phyloP scores from a whole-genome alignment of 2,329 filamentous ascomycete genomes.

The Phoma sp. region DNA sequence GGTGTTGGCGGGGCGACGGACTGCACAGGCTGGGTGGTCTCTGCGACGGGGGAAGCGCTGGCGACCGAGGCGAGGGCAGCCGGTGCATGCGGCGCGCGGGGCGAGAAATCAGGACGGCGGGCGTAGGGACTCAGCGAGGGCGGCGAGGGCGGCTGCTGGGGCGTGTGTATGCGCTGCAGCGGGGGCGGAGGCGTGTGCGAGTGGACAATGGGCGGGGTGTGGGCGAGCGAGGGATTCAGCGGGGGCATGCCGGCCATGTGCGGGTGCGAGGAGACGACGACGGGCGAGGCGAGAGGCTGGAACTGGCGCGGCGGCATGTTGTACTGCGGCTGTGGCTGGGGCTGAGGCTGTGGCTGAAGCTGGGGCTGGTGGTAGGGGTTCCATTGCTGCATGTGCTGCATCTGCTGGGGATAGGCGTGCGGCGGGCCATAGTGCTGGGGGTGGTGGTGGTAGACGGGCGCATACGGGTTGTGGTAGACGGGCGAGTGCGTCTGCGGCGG shows the following conservation, averaged over 20 bases:
- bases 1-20: conserved; percentile 20
- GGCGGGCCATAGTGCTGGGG: conserved; percentile 50
- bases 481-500: conserved; percentile 48
- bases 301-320: conserved; percentile 48
- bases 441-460: conserved; percentile 30
- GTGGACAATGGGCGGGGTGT: conserved; percentile 48
- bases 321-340: conserved; percentile 47
- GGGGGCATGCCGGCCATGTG: conserved; percentile 57
- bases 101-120: too few relatives aligned
- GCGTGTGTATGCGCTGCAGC: conserved; percentile 36
- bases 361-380: conserved; percentile 50
- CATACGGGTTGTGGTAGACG: conserved; percentile 47
- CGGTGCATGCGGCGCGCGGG: conserved; percentile 34
- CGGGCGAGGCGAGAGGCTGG: conserved; percentile 50
- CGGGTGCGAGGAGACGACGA: conserved; percentile 55
- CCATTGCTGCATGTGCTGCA: conserved; percentile 48
- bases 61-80: conserved; percentile 20
- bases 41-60: conserved; percentile 10
- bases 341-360: conserved; percentile 46
- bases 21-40: conserved; percentile 23
- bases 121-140: conserved; percentile 35
- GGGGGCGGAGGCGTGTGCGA: conserved; percentile 41
- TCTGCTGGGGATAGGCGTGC: conserved; percentile 48
- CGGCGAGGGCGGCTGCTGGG: conserved; percentile 43
- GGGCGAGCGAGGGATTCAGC: conserved; percentile 47